These are phyloP conservation scores for Ramaria sp. DNA, from an alignment of 768 basidiomycete genomes.

Conservation along the genomic window DNA sequence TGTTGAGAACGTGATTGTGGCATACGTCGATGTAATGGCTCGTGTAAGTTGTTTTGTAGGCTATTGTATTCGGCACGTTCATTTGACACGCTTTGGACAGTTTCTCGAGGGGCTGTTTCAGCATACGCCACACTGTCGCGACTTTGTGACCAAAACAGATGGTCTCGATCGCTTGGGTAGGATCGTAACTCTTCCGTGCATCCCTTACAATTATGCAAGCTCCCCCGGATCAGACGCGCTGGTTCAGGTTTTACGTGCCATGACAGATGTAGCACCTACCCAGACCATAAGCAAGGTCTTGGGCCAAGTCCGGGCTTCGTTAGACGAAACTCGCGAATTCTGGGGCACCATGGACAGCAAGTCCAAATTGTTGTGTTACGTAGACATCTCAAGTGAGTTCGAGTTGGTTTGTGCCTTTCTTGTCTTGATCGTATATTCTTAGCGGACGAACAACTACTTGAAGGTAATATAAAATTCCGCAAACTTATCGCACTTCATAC, in stretches of 20 bases:
- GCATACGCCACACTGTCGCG: conserved; percentile 79
- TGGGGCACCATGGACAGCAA: conserved; percentile 46
- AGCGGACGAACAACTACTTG: conserved; percentile 35
- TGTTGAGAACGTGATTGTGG: conserved; percentile 59
- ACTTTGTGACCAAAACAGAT: conserved; percentile 70
- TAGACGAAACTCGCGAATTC: conserved; percentile 59
- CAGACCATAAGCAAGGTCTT: conserved; percentile 66
- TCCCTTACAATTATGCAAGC: conserved; percentile 82
- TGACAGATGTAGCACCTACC: conserved; percentile 76
- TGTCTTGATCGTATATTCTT: conserved; percentile 8
- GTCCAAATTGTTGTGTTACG: conserved; percentile 54
- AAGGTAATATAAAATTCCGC: conserved; percentile 58
- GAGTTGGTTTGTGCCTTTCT: conserved; percentile 5
- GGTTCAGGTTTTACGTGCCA: conserved; percentile 78
- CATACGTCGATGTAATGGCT: conserved; percentile 70
- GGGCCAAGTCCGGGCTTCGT: conserved; percentile 55
- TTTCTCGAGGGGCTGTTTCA: conserved; percentile 94
- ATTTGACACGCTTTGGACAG: conserved; percentile 27
- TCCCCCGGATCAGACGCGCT: conserved; percentile 80
- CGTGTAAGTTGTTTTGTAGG: conserved; percentile 37
- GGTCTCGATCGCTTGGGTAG: conserved; percentile 65
- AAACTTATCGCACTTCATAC: conserved; percentile 66
- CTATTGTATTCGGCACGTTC: neutral
- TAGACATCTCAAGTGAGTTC: conserved; percentile 41
- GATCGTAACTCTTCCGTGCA: conserved; percentile 72